Conservation (phyloP, 352 stramenopile species). For the Elongisporangium senticosum region DNA sequence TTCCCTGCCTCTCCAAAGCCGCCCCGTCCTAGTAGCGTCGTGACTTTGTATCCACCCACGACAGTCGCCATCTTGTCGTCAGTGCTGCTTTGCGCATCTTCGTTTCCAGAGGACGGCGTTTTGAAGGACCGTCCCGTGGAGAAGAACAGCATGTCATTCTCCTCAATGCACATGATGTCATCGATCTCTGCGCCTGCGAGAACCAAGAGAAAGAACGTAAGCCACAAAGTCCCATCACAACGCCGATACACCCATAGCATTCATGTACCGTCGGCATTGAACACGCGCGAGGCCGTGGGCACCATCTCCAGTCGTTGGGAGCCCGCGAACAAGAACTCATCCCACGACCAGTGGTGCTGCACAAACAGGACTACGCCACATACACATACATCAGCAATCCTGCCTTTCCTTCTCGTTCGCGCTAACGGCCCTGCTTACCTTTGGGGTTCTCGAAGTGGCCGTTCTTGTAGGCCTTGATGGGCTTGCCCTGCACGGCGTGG, state of each 20-base stretch:
- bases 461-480: slow-evolving; percentile 78
- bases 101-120: slow-evolving; percentile 41
- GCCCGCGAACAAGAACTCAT: slow-evolving; percentile 79
- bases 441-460: slow-evolving; percentile 75
- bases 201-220: not conserved
- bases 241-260: not conserved
- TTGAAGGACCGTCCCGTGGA: slow-evolving; percentile 77
- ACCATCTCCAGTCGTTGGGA: slow-evolving; percentile 81
- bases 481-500: slow-evolving; percentile 69
- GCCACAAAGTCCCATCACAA: not conserved
- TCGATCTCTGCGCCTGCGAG: slow-evolving; percentile 73
- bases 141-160: slow-evolving; percentile 89
- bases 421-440: slow-evolving; percentile 16
- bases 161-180: slow-evolving; percentile 89
- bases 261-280: slow-evolving; percentile 65
- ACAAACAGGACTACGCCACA: slow-evolving; percentile 53
- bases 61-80: slow-evolving; percentile 65
- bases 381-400: not conserved
- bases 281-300: slow-evolving; percentile 73
- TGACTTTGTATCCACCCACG: slow-evolving; percentile 78
- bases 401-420: not conserved
- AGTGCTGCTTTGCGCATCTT: slow-evolving; percentile 29
- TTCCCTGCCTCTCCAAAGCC: slow-evolving; percentile 63
- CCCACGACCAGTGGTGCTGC: slow-evolving; percentile 81
- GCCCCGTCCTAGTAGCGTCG: slow-evolving; percentile 64